Base-by-base conservation (phyloP, 129 eudicot species). In the Helichrysum umbraculigerum region DNA sequence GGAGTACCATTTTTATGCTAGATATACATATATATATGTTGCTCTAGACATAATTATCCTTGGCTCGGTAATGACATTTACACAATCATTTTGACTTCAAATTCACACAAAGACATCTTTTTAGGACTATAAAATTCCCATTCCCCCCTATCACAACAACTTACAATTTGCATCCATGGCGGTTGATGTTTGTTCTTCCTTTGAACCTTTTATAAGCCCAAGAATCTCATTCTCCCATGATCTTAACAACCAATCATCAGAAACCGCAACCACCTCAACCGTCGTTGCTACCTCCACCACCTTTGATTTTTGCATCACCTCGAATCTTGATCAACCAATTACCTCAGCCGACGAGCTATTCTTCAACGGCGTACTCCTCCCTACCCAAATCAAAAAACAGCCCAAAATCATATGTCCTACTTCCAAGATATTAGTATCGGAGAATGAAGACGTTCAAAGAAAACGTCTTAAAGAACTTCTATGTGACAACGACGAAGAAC, bases 301-400 rank as follows among this genome's bases (percentile, higher is more conserved):
- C 75, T 89, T 92, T 72, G 89, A 90, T 71, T 88, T 90, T 81
- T 75, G 77, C 75, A 68, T 85, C 73, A 56, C 75, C 16, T 73
- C 51, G 4, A 65, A 54, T 42, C 47, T 66, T 37, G 34, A 25
- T 35, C 83, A 71, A 58, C 83, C 83, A 72, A 44, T 82, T 17
- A 83, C 87, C 2, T 82, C 96, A 0, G 98, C 98, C 0, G 98
- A 93, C 35, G 98, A 93, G 71, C 83, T 93, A 41, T 88, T 93
- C 76, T 64, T 88, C 51, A 74, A 90, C 33, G 96, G 98, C 62
- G 84, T 85, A 51, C 85, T 93, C 78, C 87, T 86, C 28, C 98
- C 98, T 7, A 66, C 84, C 44, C 83, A 86, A 77, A 84, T 83
- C 89, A 84, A 86, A 68, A 81, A 80, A 64, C 32, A 80, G 51